A percentile compares a stretch with the other conserved stretches of the same genome.
Evolutionary conservation across 225 moss, liverwort and hornwort genomes (phyloP).

Genomic region (Anthoceros angustus): DNA sequence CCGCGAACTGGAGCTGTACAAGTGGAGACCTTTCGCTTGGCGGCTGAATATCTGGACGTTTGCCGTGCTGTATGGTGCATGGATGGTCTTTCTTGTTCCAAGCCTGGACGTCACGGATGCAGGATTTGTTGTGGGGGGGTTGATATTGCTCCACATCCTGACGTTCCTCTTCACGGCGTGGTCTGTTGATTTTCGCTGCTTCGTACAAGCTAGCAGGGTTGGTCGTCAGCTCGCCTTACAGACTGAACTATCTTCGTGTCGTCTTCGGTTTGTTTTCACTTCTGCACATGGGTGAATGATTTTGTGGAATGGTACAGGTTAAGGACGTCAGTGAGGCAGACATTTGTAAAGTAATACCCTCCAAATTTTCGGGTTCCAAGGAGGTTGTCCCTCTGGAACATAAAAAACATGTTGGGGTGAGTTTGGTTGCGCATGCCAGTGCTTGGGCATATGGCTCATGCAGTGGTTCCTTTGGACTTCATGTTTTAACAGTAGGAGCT

Average conservation of each 20-base stretch:
- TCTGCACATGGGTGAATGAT: not conserved
- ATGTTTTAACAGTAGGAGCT: not conserved
- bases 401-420: conserved; percentile 49
- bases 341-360: conserved; percentile 72
- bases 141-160: conserved; percentile 50
- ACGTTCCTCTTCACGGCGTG: conserved; percentile 83
- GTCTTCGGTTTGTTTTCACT: not conserved
- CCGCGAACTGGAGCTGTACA: conserved; percentile 72
- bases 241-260: not conserved
- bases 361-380: conserved; percentile 82
- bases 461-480: not conserved
- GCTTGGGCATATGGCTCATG: not conserved
- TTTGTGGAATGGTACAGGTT: conserved; percentile 30
- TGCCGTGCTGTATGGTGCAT: conserved; percentile 34
- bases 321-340: conserved; percentile 51
- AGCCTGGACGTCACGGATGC: conserved; percentile 60
- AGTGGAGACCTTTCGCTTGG: conserved; percentile 56
- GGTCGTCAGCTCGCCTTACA: not conserved
- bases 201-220: conserved; percentile 79
- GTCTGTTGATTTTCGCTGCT: conserved; percentile 96
- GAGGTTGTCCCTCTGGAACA: conserved; percentile 70
- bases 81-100: conserved; percentile 48
- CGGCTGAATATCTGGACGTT: conserved; percentile 90
- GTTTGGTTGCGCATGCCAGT: not conserved
- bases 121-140: conserved; percentile 41